Evolutionary conservation across 768 basidiomycete species (phyloP), one percentile per base, ranked within the genome.

Genomic region (Leccinum disarticulatum): DNA sequence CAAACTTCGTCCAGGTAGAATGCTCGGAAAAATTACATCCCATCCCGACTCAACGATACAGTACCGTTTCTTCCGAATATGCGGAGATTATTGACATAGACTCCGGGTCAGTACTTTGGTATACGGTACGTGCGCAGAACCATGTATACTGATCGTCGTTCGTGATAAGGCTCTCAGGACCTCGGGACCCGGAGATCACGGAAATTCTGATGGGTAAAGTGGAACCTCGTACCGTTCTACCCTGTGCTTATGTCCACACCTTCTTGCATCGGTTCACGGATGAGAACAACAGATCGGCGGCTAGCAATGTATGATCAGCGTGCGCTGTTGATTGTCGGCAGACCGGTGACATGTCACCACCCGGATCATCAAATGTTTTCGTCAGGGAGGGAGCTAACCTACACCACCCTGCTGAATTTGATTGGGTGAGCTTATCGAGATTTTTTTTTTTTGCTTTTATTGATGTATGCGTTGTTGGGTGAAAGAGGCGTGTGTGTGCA

Each of bases 401-500:
- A 27, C 8, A 7, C 14, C 6, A 31, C 33, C 33, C 22, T 58
- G 17, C 47, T 54, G 36, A 35, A 25, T 25, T 28, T 43, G 52
- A 43, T 63, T 17, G 11, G 28, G 25, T 30, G 41, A 31, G 47
- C 31, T 46, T 31, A 55, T 46, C 56, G 35, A 55, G n/a, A 22
- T 22, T 22, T 56, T 8, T 1, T 25, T 41, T n/a, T 36, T 41
- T 41, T 10, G 17, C 17, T 41, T 17, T 41, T 10, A 41, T 30
- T 52, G 53, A 49, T n/a, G 30, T 27, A 22, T 43, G 13, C 10
- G 14, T 27, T 10, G 25, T 43, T 31, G 17, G 28, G 52, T 41
- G 36, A 41, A 53, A 46, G 15, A 64, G 62, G 63, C 47, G 46
- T 60, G 63, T 38, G 46, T 60, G 59, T 56, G 17, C 28, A 62